A percentile compares a stretch with the other conserved stretches of the same genome.
Conservation (phyloP, 441 rosid species). For the Populus trichocarpa region DNA sequence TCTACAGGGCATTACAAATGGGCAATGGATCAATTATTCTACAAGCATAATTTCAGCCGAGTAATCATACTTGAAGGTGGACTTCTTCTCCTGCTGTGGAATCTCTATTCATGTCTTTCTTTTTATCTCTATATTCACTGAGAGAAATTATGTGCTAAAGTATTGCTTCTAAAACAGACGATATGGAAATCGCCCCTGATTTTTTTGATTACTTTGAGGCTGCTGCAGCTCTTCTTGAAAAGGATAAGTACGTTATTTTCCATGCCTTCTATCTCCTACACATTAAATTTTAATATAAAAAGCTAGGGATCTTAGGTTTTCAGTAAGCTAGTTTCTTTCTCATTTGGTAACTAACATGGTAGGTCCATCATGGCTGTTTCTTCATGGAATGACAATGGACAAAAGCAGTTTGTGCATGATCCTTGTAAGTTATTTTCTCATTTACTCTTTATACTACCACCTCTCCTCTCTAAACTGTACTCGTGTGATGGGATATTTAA, state of each 20-base stretch:
- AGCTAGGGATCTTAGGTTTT: slow-evolving; percentile 8
- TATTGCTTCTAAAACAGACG: slow-evolving; percentile 60
- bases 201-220: slow-evolving; percentile 97
- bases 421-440: slow-evolving; percentile 53
- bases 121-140: slow-evolving; percentile 11
- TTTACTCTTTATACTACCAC: slow-evolving; percentile 3
- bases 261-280: slow-evolving; percentile 15
- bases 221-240: slow-evolving; percentile 78
- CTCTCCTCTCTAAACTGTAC: background rate
- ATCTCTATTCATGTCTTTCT: slow-evolving; percentile 11
- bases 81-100: slow-evolving; percentile 3
- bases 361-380: slow-evolving; percentile 99
- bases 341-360: slow-evolving; percentile 10
- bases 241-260: slow-evolving; percentile 63
- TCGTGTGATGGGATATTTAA: background rate
- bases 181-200: slow-evolving; percentile 95
- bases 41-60: slow-evolving; percentile 66
- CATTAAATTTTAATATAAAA: slow-evolving; percentile 11
- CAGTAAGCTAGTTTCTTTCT: slow-evolving; percentile 11
- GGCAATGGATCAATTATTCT: slow-evolving; percentile 90
- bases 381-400: slow-evolving; percentile 99
- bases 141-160: slow-evolving; percentile 8
- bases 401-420: slow-evolving; percentile 92
- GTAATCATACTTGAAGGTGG: slow-evolving; percentile 95
- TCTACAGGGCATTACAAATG: slow-evolving; percentile 92